These are phyloP conservation scores for Simmondsia chinensis DNA, from an alignment of 148 eudicot species.

Conservation along the genomic window DNA sequence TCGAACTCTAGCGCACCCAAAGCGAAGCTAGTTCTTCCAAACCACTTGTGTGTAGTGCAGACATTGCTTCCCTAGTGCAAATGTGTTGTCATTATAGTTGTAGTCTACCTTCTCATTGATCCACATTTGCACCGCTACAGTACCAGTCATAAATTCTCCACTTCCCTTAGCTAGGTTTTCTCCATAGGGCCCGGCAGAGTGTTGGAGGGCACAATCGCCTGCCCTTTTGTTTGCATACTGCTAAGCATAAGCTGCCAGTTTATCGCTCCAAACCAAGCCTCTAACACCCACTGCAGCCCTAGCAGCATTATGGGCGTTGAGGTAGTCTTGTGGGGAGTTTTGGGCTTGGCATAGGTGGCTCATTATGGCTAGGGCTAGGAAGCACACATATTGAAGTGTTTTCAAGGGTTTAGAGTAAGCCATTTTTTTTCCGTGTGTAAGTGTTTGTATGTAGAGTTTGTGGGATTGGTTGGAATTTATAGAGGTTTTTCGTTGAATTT, in stretches of 20 bases:
- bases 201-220: neutral
- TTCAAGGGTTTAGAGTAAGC: too few species aligned
- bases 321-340: neutral
- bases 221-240: neutral
- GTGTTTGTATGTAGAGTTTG: too few species aligned
- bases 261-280: neutral
- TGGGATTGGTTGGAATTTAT: too few species aligned
- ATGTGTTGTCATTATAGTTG: neutral
- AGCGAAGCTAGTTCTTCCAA: too few species aligned
- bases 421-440: too few species aligned
- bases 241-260: neutral
- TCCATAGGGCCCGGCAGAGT: slow-evolving; percentile 1
- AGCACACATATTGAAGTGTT: too few species aligned
- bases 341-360: too few species aligned
- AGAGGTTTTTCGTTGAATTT: too few species aligned
- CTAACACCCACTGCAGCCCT: neutral
- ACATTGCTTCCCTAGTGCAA: too few species aligned
- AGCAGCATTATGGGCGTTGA: neutral
- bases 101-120: neutral
- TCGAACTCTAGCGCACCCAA: too few species aligned
- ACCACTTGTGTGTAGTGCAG: too few species aligned
- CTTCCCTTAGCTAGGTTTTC: neutral
- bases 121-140: neutral
- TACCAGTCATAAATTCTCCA: neutral
- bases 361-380: too few species aligned